Conservation (phyloP, 176 grass and related monocot species). For the Aegilops sharonensis region DNA sequence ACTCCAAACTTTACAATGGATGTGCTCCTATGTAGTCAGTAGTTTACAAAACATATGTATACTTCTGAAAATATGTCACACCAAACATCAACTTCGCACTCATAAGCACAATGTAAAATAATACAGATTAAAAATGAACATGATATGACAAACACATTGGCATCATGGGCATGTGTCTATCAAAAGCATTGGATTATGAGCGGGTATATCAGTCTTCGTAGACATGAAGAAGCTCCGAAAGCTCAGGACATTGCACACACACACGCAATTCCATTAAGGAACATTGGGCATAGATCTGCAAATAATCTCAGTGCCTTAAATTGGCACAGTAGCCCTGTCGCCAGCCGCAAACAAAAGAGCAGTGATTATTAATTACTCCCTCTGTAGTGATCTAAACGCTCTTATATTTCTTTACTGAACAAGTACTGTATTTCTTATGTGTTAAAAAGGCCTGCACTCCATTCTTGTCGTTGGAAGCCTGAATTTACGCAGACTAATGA, state of each 20-base stretch:
- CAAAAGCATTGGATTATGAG: neutral
- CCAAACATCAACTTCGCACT: neutral
- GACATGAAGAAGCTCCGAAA: neutral
- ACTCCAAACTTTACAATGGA: neutral
- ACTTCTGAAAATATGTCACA: neutral
- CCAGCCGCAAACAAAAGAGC: neutral
- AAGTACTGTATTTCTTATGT: neutral
- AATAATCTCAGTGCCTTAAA: neutral
- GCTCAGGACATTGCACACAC: neutral
- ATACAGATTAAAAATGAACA: neutral
- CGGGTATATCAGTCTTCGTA: neutral
- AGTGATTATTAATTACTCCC: no score
- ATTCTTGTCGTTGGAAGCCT: neutral
- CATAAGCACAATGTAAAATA: neutral
- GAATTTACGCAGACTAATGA: conserved; percentile 10
- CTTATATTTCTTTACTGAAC: no score
- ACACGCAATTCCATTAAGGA: neutral
- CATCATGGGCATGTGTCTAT: neutral
- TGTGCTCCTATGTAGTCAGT: neutral
- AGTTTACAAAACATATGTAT: neutral
- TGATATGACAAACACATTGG: neutral
- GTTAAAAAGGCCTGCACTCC: neutral
- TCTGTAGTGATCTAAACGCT: no score
- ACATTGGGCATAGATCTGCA: neutral
- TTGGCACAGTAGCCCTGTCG: neutral